Conservation (phyloP, 2,329 filamentous ascomycete genomes). For the Paraphoma chrysanthemicola region DNA sequence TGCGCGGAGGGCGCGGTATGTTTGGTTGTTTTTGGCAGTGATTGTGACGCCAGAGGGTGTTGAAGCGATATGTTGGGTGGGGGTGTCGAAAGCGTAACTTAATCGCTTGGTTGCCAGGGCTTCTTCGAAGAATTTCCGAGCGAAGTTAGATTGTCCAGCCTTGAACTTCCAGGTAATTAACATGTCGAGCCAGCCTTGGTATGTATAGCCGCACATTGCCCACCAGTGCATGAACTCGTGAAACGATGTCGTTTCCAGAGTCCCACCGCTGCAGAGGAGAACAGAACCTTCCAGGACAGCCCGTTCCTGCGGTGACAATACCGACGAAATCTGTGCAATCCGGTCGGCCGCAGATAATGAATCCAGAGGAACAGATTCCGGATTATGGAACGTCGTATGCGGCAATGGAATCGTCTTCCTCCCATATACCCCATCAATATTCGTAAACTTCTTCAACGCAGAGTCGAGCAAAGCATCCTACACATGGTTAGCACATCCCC, state of each 20-base stretch:
- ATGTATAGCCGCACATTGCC: constrained; percentile 30
- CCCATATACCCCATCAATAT: constrained; percentile 54
- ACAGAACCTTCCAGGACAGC: constrained; percentile 51
- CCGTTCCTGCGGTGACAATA: constrained; percentile 52
- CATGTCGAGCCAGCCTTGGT: constrained; percentile 52
- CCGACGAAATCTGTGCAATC: constrained; percentile 49
- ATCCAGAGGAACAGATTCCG: constrained; percentile 13
- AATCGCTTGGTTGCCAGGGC: constrained; percentile 49
- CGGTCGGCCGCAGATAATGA: constrained; percentile 50
- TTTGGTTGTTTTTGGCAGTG: constrained; percentile 41
- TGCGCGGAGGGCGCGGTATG: constrained; percentile 30
- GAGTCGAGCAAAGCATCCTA: constrained; percentile 22
- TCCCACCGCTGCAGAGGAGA: constrained; percentile 53
- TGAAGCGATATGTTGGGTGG: constrained; percentile 40
- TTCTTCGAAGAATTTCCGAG: constrained; percentile 55
- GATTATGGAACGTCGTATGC: constrained; percentile 37
- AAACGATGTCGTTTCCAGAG: constrained; percentile 53
- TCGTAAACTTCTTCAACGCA: constrained; percentile 53
- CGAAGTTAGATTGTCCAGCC: constrained; percentile 55
- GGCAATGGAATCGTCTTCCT: constrained; percentile 51
- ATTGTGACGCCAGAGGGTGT: constrained; percentile 44
- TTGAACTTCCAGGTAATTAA: constrained; percentile 43
- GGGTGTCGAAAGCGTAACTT: constrained; percentile 52
- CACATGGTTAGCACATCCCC: constrained; percentile 14
- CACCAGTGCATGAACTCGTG: constrained; percentile 59